Evolutionary conservation across 495 filamentous ascomycete species (phyloP).

Genomic region (Penicillium paxilli): DNA sequence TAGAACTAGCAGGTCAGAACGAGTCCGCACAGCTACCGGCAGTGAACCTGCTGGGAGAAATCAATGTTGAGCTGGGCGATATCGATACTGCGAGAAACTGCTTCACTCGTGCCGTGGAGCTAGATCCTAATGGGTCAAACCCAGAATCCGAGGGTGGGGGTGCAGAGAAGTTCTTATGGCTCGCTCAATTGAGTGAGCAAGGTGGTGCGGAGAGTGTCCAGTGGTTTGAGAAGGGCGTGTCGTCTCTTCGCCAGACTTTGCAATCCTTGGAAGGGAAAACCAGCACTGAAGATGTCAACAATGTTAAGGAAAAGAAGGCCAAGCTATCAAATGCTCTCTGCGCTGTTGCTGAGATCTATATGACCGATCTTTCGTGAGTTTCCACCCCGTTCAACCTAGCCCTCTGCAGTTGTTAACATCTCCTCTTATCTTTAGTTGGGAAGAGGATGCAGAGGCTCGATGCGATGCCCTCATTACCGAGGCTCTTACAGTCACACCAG

Average conservation of each 20-base stretch:
- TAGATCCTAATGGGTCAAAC: constrained; percentile 70
- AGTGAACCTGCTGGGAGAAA: constrained; percentile 78
- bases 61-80: constrained; percentile 81
- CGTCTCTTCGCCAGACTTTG: constrained; percentile 66
- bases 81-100: constrained; percentile 65
- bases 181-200: constrained; percentile 87
- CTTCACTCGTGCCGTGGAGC: constrained; percentile 66
- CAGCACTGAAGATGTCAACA: constrained; percentile 38
- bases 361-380: constrained; percentile 83
- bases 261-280: constrained; percentile 46
- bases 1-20: constrained; percentile 45
- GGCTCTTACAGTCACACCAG: constrained; percentile 73
- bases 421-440: constrained; percentile 59
- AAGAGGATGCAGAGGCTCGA: constrained; percentile 78
- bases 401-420: background rate
- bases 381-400: background rate
- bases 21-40: constrained; percentile 56
- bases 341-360: constrained; percentile 90
- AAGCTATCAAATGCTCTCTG: constrained; percentile 87
- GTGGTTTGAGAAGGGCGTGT: constrained; percentile 85
- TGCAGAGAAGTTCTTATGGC: constrained; percentile 92
- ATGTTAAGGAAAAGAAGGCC: constrained; percentile 65
- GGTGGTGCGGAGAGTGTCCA: constrained; percentile 79
- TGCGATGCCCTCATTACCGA: constrained; percentile 88
- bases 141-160: constrained; percentile 70